Percentiles rank a stretch among this genome's conserved stretches.
These are phyloP conservation scores for Sclerotinia minor DNA, from an alignment of 2,329 filamentous ascomycete genomes.

Conservation along the genomic window DNA sequence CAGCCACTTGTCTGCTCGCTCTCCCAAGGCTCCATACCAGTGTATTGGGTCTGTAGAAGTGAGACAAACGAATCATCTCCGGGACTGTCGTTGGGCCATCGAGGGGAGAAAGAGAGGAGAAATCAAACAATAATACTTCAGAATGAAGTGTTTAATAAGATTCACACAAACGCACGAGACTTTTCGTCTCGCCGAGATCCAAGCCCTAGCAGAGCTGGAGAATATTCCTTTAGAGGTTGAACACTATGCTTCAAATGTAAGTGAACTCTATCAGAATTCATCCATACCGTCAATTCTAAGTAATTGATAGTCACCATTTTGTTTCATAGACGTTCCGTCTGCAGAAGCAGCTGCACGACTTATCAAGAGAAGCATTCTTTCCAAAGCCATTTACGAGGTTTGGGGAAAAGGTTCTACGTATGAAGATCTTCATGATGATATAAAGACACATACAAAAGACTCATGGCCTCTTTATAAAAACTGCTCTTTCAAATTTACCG, in stretches of 20 bases:
- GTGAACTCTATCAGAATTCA: conserved; percentile 40
- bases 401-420: conserved; percentile 76
- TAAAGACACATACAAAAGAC: conserved; percentile 58
- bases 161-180: conserved; percentile 87
- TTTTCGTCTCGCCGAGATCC: conserved; percentile 83
- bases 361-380: conserved; percentile 75
- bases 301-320: conserved; percentile 73
- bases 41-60: conserved; percentile 1
- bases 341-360: conserved; percentile 64
- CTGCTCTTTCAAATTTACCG: conserved; percentile 75
- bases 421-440: conserved; percentile 64
- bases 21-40: conserved; percentile 4
- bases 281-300: conserved; percentile 29
- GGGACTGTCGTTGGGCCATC: too few relatives aligned
- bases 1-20: not conserved
- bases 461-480: conserved; percentile 67
- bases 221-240: conserved; percentile 69
- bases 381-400: conserved; percentile 81
- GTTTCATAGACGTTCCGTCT: conserved; percentile 69
- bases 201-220: conserved; percentile 72
- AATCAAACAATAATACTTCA: conserved; percentile 13
- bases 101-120: too few relatives aligned
- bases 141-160: conserved; percentile 80
- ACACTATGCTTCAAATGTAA: conserved; percentile 72
- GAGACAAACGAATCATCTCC: too few relatives aligned